Conservation (phyloP, 139 green algal species). For the Dunaliella sp. region DNA sequence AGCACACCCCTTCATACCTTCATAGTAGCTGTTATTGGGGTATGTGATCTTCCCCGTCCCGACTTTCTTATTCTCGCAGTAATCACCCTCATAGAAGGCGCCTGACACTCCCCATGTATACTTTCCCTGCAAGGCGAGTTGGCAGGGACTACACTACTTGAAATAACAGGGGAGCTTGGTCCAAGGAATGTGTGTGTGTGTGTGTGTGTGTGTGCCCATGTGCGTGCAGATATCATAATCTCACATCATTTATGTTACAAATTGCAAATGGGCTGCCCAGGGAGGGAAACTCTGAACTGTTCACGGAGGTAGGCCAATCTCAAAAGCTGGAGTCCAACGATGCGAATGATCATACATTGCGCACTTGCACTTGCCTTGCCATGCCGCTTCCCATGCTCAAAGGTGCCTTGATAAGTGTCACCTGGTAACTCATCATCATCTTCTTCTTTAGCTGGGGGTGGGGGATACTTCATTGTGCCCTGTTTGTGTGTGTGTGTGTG, state of each 20-base stretch:
- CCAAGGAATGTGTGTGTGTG: neutral
- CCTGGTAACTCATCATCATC: constrained; percentile 56
- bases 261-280: neutral
- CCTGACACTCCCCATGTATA: constrained; percentile 56
- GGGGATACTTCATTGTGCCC: constrained; percentile 47
- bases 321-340: no score
- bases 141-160: neutral
- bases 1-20: no score
- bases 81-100: constrained; percentile 48
- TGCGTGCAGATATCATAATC: neutral
- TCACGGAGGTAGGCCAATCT: no score
- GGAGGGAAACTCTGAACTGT: no score
- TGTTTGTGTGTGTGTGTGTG: constrained; percentile 3
- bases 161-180: neutral
- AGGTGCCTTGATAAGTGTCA: constrained; percentile 51
- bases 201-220: neutral
- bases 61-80: constrained; percentile 49
- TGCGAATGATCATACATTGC: neutral
- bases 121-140: constrained; percentile 27
- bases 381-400: constrained; percentile 46
- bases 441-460: constrained; percentile 37
- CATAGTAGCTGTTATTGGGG: constrained; percentile 55
- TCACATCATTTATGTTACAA: neutral
- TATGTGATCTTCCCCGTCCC: constrained; percentile 48
- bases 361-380: constrained; percentile 21